phyloP scores from a whole-genome alignment of 2,329 filamentous ascomycete genomes.

The Ophiosphaerella narmari region DNA sequence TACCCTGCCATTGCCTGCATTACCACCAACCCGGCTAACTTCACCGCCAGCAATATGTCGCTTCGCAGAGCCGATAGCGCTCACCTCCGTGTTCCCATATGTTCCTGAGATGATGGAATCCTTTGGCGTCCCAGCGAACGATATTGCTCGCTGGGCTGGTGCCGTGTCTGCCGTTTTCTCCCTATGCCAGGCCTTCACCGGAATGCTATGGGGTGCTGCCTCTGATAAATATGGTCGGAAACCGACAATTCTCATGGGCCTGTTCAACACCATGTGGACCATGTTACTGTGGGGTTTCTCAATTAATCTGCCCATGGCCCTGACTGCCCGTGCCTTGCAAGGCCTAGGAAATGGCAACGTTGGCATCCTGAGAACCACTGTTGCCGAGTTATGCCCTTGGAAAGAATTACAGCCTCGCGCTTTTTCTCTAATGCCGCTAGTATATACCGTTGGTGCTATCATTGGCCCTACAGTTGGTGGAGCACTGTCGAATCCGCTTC shows the following conservation, averaged over 20 bases:
- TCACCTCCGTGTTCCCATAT: conserved; percentile 95
- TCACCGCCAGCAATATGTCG: conserved; percentile 78
- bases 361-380: conserved; percentile 85
- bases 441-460: conserved; percentile 85
- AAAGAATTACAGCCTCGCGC: conserved; percentile 83
- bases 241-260: conserved; percentile 77
- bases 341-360: conserved; percentile 85
- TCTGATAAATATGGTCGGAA: conserved; percentile 85
- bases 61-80: conserved; percentile 87
- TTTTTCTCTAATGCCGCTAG: conserved; percentile 91
- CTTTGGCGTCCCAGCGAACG: conserved; percentile 46
- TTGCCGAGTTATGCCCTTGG: conserved; percentile 89
- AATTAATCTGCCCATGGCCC: conserved; percentile 76
- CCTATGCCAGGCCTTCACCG: conserved; percentile 78
- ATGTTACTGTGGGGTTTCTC: conserved; percentile 86
- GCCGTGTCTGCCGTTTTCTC: conserved; percentile 83
- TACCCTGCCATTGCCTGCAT: background rate
- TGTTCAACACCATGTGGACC: conserved; percentile 77
- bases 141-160: conserved; percentile 70
- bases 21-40: conserved; percentile 3
- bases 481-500: conserved; percentile 78
- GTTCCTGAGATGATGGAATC: conserved; percentile 63
- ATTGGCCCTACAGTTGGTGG: conserved; percentile 87
- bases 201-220: conserved; percentile 84
- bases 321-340: conserved; percentile 75